Evolutionary conservation across 805 yeast species (phyloP), one percentile per base, ranked within the genome.

Genomic region (Metschnikowia lachancei): DNA sequence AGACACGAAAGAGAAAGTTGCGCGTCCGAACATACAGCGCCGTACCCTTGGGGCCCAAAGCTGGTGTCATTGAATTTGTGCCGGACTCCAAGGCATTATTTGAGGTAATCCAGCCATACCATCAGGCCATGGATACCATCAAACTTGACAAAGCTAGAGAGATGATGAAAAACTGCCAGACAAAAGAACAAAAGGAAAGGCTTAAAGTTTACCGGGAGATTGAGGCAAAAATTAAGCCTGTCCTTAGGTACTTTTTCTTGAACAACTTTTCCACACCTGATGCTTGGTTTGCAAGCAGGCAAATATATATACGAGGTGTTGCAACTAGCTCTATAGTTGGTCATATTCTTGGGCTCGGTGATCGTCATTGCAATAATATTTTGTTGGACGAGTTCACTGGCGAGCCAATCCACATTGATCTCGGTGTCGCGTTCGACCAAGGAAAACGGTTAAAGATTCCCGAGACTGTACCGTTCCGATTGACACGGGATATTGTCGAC

Each of bases 351-450:
- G 99, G 99, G 0, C 73, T 94, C 5, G 99, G 99, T 5, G 99
- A 94, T 63, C 72, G 99, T 24, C 99, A 94, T 64, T 80, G 95
- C 61, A 90, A 90, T 62, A 94, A 94, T 62, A 84, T 94, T 32
- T 65, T 94, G 39, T 60, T 94, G n/a, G 97, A 94, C 62, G 73
- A 74, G 40, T 59, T 63, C n/a, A 76, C 87, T 0, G 98, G 98
- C 0, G 97, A 91, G 56, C 95, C 97, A 0, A 83, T 94, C 20
- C 99, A 95, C 62, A 95, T 94, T 55, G 99, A 94, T 64, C 69
- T 94, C 14, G 99, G 99, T 0, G 91, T 94, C 37, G 95, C 98
- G 0, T 94, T 94, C 69, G 99, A 94, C 62, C 97, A 90, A 58
- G 99, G 98, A 0, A 82, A 78, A 56, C 66, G 82, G 12, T 69